These are phyloP conservation scores for Echites panduratus DNA, from an alignment of 257 asterid genomes.

Conservation along the genomic window DNA sequence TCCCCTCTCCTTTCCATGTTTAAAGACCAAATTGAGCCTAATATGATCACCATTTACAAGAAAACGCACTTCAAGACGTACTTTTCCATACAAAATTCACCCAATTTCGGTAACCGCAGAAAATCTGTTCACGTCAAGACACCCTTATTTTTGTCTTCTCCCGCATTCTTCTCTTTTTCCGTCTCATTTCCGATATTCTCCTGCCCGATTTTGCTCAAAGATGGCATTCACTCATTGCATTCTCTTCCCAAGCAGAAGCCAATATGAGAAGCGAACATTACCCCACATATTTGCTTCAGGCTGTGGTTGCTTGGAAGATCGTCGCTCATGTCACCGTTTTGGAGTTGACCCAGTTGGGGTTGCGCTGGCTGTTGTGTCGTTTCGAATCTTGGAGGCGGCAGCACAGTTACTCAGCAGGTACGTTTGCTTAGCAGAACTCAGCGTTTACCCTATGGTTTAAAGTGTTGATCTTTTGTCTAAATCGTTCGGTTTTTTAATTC, in stretches of 20 bases:
- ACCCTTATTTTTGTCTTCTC: no score
- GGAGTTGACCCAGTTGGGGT: slow-evolving; percentile 32
- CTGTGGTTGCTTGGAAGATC: slow-evolving; percentile 32
- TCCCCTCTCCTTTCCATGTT: not conserved
- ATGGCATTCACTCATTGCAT: slow-evolving; percentile 25
- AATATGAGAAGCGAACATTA: slow-evolving; percentile 17
- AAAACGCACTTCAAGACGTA: slow-evolving; percentile 6
- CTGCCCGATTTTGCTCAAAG: slow-evolving; percentile 31
- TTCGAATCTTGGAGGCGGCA: slow-evolving; percentile 33
- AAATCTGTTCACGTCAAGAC: slow-evolving; percentile 6
- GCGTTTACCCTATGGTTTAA: not conserved
- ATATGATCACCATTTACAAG: not conserved
- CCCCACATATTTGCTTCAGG: slow-evolving; percentile 27
- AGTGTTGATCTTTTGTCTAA: slow-evolving; percentile 28
- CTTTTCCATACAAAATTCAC: no score
- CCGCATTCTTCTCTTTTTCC: slow-evolving; percentile 26
- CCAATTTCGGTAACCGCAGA: not conserved
- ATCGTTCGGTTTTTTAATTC: not conserved
- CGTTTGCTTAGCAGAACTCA: not conserved
- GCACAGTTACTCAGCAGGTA: slow-evolving; percentile 34
- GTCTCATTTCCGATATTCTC: slow-evolving; percentile 20
- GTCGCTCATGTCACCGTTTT: slow-evolving; percentile 28
- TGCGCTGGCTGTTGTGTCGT: slow-evolving; percentile 31
- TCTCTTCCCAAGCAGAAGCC: slow-evolving; percentile 26
- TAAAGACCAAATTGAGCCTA: not conserved